Base-by-base conservation (phyloP, 805 yeast species). In the Cyberlindnera sargentensis region DNA sequence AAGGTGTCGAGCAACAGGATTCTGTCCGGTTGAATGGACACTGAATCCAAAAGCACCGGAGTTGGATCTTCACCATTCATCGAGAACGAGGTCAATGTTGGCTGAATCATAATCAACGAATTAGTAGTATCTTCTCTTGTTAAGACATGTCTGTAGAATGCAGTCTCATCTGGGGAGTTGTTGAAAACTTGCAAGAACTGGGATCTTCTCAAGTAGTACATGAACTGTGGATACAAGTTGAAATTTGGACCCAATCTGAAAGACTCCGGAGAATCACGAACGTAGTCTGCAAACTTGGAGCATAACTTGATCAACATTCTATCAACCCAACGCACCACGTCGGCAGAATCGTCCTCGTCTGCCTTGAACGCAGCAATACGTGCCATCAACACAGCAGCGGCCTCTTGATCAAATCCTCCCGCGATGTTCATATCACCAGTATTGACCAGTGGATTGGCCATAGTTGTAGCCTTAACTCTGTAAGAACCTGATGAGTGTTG, bases 81-180 rank as follows among this genome's bases (percentile, higher is more conserved):
- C 44, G 82, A 75, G 64, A 83, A 91, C 34, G 95, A 78, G 3
- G 91, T 84, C 63, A 93, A 76, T 1, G 98, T 88, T 45, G 99
- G 99, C 69, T 93, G 99, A 52, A 93, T 91, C 97, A 93, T 93
- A 49, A 90, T 86, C 61, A 93, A 71, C 15, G 97, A 85, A 68
- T 91, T 93, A 51, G 84, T 83, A 36, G 91, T 84, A 62, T 93
- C 97, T 60, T 93, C 97, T 51, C 91, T 81, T 61, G 85, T 76
- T 61, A 93, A 77, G 15, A 88, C 82, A 64, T 93, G 99, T 63
- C 97, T 81, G 67, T 91, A 88, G 66, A 90, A 93, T 33, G 96
- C 96, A 36, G 98, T 89, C 70, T 93, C 99, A 70, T 93, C 99
- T 2, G 99, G 99, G 5, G 99, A 93, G 66, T 90, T 90, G 68